These are phyloP conservation scores for Verbena officinalis DNA, from an alignment of 257 asterid species.

Conservation along the genomic window DNA sequence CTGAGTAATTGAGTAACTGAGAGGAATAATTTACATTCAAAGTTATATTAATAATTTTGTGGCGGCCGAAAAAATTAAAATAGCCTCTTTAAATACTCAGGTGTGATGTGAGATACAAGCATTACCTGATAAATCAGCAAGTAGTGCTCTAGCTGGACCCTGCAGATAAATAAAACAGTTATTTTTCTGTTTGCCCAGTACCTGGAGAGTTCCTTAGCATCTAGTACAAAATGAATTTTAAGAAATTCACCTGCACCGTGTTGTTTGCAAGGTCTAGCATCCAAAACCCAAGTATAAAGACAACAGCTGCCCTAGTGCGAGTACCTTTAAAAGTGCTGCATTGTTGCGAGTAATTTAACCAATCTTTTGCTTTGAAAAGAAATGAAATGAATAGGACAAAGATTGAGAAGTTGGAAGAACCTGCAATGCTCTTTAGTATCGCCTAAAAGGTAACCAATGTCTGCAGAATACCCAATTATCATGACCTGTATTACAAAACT, in stretches of 20 bases:
- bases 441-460: slow-evolving; percentile 94
- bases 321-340: slow-evolving; percentile 97
- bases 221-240: neutral
- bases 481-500: slow-evolving; percentile 68
- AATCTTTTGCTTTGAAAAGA: slow-evolving; percentile 22
- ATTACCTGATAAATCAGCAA: slow-evolving; percentile 97
- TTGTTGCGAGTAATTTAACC: slow-evolving; percentile 39
- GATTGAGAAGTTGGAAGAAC: slow-evolving; percentile 44
- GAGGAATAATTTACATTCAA: neutral
- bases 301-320: slow-evolving; percentile 92
- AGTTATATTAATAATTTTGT: slow-evolving; percentile 5
- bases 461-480: slow-evolving; percentile 96
- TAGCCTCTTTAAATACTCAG: neutral
- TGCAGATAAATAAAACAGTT: slow-evolving; percentile 34
- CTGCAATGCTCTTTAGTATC: slow-evolving; percentile 99
- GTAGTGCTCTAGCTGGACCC: slow-evolving; percentile 99
- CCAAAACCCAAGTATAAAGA: slow-evolving; percentile 95
- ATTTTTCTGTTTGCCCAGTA: slow-evolving; percentile 12
- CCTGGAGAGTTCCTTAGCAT: slow-evolving; percentile 7
- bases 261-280: slow-evolving; percentile 99
- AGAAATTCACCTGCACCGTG: slow-evolving; percentile 89
- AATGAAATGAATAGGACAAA: slow-evolving; percentile 21
- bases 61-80: slow-evolving; percentile 14
- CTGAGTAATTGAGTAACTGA: slow-evolving; percentile 6
- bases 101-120: slow-evolving; percentile 3